These are phyloP conservation scores for Priceomyces haplophilus DNA, from an alignment of 805 yeast species.

Conservation along the genomic window DNA sequence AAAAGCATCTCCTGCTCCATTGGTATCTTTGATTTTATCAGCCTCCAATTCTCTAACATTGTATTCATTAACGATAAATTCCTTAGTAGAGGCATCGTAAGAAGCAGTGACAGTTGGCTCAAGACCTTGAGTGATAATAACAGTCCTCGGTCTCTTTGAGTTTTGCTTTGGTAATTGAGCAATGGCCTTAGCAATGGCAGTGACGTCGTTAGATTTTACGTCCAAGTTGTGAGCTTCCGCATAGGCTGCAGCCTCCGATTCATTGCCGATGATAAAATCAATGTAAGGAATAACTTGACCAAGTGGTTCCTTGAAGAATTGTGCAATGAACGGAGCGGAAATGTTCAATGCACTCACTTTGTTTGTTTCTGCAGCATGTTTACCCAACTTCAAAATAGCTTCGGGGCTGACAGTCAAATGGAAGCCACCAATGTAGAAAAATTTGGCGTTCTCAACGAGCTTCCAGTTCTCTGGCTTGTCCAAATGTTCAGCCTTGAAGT, in stretches of 20 bases:
- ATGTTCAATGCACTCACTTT: constrained; percentile 81
- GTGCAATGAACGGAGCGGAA: constrained; percentile 95
- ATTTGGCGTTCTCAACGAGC: constrained; percentile 73
- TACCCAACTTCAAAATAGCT: constrained; percentile 84
- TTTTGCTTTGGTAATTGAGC: constrained; percentile 77
- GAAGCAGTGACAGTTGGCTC: constrained; percentile 83
- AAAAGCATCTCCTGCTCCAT: constrained; percentile 99
- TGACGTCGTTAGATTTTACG: constrained; percentile 52
- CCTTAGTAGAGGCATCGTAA: constrained; percentile 47
- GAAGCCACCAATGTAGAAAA: constrained; percentile 97
- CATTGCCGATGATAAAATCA: constrained; percentile 91
- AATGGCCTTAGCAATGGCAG: constrained; percentile 75
- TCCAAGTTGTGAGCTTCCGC: constrained; percentile 78
- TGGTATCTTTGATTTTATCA: constrained; percentile 78
- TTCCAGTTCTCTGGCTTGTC: constrained; percentile 88
- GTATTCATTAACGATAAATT: constrained; percentile 48
- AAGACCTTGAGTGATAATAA: constrained; percentile 92
- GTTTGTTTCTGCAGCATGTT: constrained; percentile 83
- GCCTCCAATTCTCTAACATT: constrained; percentile 71
- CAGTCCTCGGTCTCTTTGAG: constrained; percentile 69
- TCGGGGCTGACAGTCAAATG: constrained; percentile 97
- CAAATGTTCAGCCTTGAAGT: constrained; percentile 85
- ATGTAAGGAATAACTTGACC: constrained; percentile 79
- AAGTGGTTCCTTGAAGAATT: constrained; percentile 90
- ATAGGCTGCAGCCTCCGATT: constrained; percentile 92